Conservation (phyloP, 306 rosid genomes). For the Malus asiatica region DNA sequence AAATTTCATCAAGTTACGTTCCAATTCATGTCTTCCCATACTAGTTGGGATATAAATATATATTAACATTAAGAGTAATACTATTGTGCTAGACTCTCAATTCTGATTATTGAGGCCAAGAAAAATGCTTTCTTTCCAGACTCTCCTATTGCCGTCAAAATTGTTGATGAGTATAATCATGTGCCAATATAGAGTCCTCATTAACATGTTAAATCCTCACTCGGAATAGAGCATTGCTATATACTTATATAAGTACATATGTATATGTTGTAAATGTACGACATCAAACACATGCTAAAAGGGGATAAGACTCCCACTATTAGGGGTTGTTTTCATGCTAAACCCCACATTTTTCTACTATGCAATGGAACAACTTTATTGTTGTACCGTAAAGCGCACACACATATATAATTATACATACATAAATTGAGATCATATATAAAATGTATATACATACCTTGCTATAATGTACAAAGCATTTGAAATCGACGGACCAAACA, state of each 20-base stretch:
- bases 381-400: background rate
- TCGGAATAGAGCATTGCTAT: background rate
- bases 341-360: background rate
- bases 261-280: too few relatives aligned
- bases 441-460: slow-evolving; percentile 34
- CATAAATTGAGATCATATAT: background rate
- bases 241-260: background rate
- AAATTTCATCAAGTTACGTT: background rate
- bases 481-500: slow-evolving; percentile 92
- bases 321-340: background rate
- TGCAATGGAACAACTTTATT: background rate
- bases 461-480: slow-evolving; percentile 62
- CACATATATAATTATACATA: background rate
- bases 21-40: background rate
- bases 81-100: background rate
- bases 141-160: background rate
- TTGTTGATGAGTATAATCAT: background rate
- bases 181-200: background rate
- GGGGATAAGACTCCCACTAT: background rate
- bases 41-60: background rate
- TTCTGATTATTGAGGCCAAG: background rate
- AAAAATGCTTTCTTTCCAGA: background rate
- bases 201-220: background rate
- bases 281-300: background rate
- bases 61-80: background rate